Evolutionary conservation across 306 rosid genomes (phyloP), one percentile per base, ranked within the genome.

Genomic region (Malus sieversii): DNA sequence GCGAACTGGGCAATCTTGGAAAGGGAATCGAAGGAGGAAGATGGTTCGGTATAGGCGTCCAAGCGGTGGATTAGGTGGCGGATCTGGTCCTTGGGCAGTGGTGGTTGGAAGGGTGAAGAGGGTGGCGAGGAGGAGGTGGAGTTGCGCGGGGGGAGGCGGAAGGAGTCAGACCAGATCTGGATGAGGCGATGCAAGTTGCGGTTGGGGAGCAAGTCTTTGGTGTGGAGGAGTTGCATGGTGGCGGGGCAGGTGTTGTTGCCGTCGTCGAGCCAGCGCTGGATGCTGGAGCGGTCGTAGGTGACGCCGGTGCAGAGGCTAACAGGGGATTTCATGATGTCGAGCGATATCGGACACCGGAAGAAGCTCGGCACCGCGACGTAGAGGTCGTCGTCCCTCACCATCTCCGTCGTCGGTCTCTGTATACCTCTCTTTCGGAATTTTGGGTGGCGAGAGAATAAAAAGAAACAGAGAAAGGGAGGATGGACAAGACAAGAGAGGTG

Each of bases 161-260:
- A 74, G 30, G 97, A 92, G 77, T 95, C 97, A 3, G 90, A 85
- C 99, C 99, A 95, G 86, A 90, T 89, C 97, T 89, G 88, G 76
- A 95, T 95, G 55, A 95, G 97, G 3, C 98, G 86, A 57, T 95
- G 97, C 18, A 95, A 75, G 71, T 87, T 95, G 46, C 86, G 87
- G 75, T 95, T 95, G 4, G 99, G 99, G 14, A 95, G 89, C 45
- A 95, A 63, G 0, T 92, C 99, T 57, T 89, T 95, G 77, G 59
- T 87, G 0, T 85, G 89, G 22, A 95, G 95, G 20, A 95, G 70
- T 74, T 95, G 99, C 99, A 92, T 95, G 84, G 99, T 95, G 69
- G 97, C 96, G 19, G 99, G 99, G 29, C 99, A 95, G n/a, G 97
- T 95, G 81, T 89, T 89, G 88, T 95, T 85, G 46, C 97, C 99